Evolutionary conservation across 306 rosid species (phyloP), one percentile per base, ranked within the genome.

Genomic region (Lathyrus oleraceus): DNA sequence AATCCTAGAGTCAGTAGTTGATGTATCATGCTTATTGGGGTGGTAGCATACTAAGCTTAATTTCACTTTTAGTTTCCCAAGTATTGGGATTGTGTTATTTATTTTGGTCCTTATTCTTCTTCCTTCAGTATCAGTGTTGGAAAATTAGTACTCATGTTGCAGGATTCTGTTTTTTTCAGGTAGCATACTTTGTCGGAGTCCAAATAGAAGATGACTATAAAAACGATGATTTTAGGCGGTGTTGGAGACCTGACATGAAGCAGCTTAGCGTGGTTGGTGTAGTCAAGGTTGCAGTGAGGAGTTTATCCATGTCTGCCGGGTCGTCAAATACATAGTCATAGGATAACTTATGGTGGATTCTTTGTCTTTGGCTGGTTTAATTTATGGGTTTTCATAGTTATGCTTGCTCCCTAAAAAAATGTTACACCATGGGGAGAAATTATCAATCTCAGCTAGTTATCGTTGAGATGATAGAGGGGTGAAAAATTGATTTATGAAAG

Each of bases 161-260:
- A 17, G 47, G 16, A 38, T 61, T 45, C 28, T 61, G 72, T 59
- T 32, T 77, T 77, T 63, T 72, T 69, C 89, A 94, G 99, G 81
- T 91, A 68, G 99, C 97, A 35, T 91, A 91, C 79, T 86, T 86
- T 54, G 96, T 87, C 76, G 96, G 87, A 27, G 91, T 94, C 68
- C 96, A 91, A 81, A 82, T 86, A 72, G 97, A 94, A 75, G 97
- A 83, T 39, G 87, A 66, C 39, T 28, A 81, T 62, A 72, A 77
- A 59, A 83, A 60, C 62, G 79, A 82, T 51, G 88, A 76, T 10
- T 28, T 13, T 57, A 79, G 67, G 27, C 89, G 47, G 38, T 85
- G 88, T 52, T 66, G 85, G 68, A 78, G 86, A 81, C 92, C 91
- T 27, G 91, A 83, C 76, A 89, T 7, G 92, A 87, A 86, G 73